Evolutionary conservation across 2,329 filamentous ascomycete genomes (phyloP).

Genomic region (Harringtonia aguacate): DNA sequence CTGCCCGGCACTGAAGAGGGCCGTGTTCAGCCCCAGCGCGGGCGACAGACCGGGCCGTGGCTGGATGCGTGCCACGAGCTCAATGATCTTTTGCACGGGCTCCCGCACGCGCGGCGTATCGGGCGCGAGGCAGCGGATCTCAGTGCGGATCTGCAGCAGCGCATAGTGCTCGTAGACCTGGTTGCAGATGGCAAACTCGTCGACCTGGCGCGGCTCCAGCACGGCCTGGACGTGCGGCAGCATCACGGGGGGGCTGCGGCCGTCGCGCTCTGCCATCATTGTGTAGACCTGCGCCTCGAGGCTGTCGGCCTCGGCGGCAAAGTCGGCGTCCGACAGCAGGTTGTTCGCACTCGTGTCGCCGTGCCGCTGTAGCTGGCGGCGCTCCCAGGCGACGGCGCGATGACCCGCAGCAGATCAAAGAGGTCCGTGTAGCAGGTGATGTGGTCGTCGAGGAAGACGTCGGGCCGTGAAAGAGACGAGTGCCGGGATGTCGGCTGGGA

Average conservation of each 20-base stretch:
- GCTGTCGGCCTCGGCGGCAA: conserved; percentile 1
- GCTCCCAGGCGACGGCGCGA: conserved; percentile 2
- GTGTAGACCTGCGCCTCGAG: not conserved
- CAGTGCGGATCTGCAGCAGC: conserved; percentile 2
- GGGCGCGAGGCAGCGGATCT: not conserved
- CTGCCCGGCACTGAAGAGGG: conserved; percentile 1
- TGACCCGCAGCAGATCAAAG: conserved; percentile 1
- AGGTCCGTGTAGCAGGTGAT: conserved; percentile 3
- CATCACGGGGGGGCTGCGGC: not conserved
- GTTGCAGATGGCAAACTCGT: conserved; percentile 1
- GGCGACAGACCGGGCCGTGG: conserved; percentile 1
- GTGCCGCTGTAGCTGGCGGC: not conserved
- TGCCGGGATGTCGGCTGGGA: not conserved
- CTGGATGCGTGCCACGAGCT: not conserved
- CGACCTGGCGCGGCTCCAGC: not conserved
- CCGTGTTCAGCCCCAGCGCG: conserved; percentile 1
- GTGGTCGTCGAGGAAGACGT: conserved; percentile 1
- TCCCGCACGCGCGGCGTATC: not conserved
- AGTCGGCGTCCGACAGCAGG: not conserved
- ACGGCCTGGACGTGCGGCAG: not conserved
- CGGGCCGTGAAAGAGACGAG: no score
- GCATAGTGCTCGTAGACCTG: conserved; percentile 2
- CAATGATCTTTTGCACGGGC: not conserved
- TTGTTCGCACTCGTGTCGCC: not conserved
- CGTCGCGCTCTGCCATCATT: not conserved